Percentiles rank a stretch among this genome's conserved stretches.
These are phyloP conservation scores for Colletotrichum endophyticum DNA, from an alignment of 2,329 filamentous ascomycete species.

Conservation along the genomic window DNA sequence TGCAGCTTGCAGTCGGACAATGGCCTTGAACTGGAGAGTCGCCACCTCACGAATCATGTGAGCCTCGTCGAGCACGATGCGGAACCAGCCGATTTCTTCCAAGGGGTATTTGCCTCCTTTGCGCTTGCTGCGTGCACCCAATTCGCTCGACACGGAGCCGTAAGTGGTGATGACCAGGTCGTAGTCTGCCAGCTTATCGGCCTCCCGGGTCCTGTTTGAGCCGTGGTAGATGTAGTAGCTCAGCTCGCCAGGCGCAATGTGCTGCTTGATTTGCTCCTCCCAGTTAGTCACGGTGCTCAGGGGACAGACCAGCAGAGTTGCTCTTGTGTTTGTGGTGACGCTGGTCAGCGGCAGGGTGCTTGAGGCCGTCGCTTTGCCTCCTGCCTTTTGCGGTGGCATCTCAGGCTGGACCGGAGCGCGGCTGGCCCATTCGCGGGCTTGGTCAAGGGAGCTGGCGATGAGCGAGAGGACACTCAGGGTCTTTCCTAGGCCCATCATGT, in stretches of 20 bases:
- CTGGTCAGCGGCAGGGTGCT: constrained; percentile 53
- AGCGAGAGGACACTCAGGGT: constrained; percentile 86
- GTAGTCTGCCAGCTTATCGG: constrained; percentile 70
- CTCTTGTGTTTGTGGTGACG: constrained; percentile 71
- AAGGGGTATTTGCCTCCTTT: constrained; percentile 69
- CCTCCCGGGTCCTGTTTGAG: constrained; percentile 72
- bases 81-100: constrained; percentile 86
- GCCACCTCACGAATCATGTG: constrained; percentile 90
- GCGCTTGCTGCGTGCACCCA: constrained; percentile 65
- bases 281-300: constrained; percentile 93
- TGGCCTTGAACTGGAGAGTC: constrained; percentile 83
- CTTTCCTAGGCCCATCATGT: constrained; percentile 91
- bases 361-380: constrained; percentile 39
- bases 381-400: constrained; percentile 37
- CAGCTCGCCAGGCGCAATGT: constrained; percentile 69
- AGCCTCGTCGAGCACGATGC: constrained; percentile 92
- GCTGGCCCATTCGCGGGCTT: constrained; percentile 67
- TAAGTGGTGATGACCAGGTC: constrained; percentile 95
- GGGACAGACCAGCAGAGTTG: constrained; percentile 87
- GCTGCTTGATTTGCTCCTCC: constrained; percentile 88
- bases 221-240: constrained; percentile 89
- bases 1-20: constrained; percentile 78
- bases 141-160: constrained; percentile 82
- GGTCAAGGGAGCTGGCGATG: constrained; percentile 67
- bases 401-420: constrained; percentile 56